Conservation (phyloP, 2,329 filamentous ascomycete species). For the Lasiodiplodia hormozganensis region DNA sequence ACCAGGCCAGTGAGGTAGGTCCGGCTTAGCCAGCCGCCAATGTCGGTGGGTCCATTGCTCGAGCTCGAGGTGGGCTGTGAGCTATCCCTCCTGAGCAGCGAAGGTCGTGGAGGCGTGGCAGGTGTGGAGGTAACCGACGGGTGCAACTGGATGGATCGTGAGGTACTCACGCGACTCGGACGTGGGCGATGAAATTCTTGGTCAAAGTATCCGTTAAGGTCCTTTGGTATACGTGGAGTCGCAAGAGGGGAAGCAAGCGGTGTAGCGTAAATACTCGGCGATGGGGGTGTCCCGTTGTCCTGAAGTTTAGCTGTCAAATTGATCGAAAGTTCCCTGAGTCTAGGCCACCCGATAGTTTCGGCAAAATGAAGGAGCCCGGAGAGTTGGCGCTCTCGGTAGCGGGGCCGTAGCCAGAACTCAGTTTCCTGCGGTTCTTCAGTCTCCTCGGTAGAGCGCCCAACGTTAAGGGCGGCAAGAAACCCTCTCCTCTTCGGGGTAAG, state of each 20-base stretch:
- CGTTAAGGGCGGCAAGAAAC: conserved; percentile 40
- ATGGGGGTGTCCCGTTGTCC: conserved; percentile 29
- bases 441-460: conserved; percentile 34
- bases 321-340: conserved; percentile 46
- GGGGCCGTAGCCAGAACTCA: conserved; percentile 35
- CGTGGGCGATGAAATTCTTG: conserved; percentile 37
- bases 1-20: conserved; percentile 63
- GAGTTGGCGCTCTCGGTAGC: conserved; percentile 51
- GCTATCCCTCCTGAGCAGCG: conserved; percentile 21
- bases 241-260: conserved; percentile 39
- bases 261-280: conserved; percentile 45
- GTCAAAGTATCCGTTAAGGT: conserved; percentile 46
- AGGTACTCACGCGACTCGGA: conserved; percentile 36
- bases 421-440: conserved; percentile 26
- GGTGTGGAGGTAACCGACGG: conserved; percentile 37
- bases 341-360: conserved; percentile 58
- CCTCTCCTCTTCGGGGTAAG: conserved; percentile 38
- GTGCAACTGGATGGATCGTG: conserved; percentile 40
- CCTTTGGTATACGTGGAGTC: conserved; percentile 42
- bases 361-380: conserved; percentile 60
- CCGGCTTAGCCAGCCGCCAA: conserved; percentile 62
- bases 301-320: conserved; percentile 47
- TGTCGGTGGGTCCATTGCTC: conserved; percentile 37
- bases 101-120: conserved; percentile 2
- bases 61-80: conserved; percentile 1